phyloP scores from a whole-genome alignment of 805 yeast species.

The Cyberlindnera maritima region DNA sequence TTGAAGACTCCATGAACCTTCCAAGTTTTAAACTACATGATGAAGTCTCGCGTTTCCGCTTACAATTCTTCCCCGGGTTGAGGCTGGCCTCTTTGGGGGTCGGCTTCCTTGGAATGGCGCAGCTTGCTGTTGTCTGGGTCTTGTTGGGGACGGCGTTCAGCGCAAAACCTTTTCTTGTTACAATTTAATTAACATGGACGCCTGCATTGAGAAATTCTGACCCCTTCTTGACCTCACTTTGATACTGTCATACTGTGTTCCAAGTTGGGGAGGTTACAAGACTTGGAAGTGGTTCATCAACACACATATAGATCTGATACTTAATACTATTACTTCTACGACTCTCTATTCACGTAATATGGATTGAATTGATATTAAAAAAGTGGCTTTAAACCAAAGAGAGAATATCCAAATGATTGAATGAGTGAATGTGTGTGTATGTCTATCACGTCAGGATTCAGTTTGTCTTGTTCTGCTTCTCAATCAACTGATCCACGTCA shows the following conservation, averaged over 20 bases:
- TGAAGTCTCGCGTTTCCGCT: slow-evolving; percentile 31
- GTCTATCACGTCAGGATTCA: neutral
- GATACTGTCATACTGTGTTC: neutral
- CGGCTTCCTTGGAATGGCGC: slow-evolving; percentile 23
- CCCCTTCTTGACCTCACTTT: slow-evolving; percentile 12
- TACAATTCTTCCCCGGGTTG: slow-evolving; percentile 30
- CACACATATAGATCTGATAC: neutral
- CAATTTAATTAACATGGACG: slow-evolving; percentile 23
- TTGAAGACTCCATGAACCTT: slow-evolving; percentile 26
- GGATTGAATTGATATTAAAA: neutral
- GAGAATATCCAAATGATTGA: neutral
- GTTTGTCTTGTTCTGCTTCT: slow-evolving; percentile 16
- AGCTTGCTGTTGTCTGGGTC: slow-evolving; percentile 24
- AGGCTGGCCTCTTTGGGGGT: slow-evolving; percentile 12
- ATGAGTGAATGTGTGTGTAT: neutral
- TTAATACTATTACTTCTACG: too few relatives aligned
- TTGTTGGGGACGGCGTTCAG: slow-evolving; percentile 30
- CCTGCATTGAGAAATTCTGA: slow-evolving; percentile 29
- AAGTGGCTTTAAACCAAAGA: neutral
- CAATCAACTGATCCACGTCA: slow-evolving; percentile 47
- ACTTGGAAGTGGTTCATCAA: slow-evolving; percentile 3
- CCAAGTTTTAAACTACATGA: slow-evolving; percentile 34
- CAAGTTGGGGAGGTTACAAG: neutral
- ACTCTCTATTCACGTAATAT: too few relatives aligned
- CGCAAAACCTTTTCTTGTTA: slow-evolving; percentile 31